Evolutionary conservation across 2,329 filamentous ascomycete genomes (phyloP).

Genomic region (Periconia macrospinosa): DNA sequence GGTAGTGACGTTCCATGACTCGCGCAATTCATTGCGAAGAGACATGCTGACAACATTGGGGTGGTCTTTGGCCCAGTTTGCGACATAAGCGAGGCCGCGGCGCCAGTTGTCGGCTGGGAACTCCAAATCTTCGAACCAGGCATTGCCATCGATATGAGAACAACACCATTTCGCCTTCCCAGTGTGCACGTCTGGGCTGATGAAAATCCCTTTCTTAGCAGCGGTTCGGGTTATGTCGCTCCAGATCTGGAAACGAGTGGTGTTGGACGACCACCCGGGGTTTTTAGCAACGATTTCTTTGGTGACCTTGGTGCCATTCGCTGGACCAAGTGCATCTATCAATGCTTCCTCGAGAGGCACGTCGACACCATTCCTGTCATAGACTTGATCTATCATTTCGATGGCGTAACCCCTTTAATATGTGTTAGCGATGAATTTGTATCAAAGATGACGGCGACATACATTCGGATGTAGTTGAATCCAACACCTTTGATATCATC

Average conservation of each 20-base stretch:
- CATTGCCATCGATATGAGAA: constrained; percentile 55
- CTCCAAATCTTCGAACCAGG: constrained; percentile 59
- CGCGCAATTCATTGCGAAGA: constrained; percentile 60
- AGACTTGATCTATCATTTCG: constrained; percentile 47
- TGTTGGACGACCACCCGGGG: constrained; percentile 41
- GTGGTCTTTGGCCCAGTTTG: constrained; percentile 52
- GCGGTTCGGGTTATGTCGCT: constrained; percentile 27
- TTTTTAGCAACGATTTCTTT: constrained; percentile 42
- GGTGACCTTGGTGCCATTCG: constrained; percentile 45
- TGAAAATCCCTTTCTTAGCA: constrained; percentile 32
- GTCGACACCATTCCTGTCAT: constrained; percentile 43
- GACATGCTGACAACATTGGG: constrained; percentile 59
- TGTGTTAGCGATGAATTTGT: constrained; percentile 1
- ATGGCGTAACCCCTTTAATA: constrained; percentile 43
- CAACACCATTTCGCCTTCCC: constrained; percentile 40
- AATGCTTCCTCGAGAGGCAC: constrained; percentile 44
- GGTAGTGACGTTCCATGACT: constrained; percentile 30
- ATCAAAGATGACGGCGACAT: background rate
- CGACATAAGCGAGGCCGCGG: constrained; percentile 55
- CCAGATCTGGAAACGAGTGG: constrained; percentile 45
- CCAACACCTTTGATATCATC: constrained; percentile 56
- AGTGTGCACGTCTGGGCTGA: constrained; percentile 35
- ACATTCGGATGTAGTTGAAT: constrained; percentile 63
- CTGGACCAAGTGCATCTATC: constrained; percentile 43
- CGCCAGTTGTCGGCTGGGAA: constrained; percentile 61